These are phyloP conservation scores for Penicillium fuscoglaucum DNA, from an alignment of 2,329 filamentous ascomycete genomes.

Conservation along the genomic window DNA sequence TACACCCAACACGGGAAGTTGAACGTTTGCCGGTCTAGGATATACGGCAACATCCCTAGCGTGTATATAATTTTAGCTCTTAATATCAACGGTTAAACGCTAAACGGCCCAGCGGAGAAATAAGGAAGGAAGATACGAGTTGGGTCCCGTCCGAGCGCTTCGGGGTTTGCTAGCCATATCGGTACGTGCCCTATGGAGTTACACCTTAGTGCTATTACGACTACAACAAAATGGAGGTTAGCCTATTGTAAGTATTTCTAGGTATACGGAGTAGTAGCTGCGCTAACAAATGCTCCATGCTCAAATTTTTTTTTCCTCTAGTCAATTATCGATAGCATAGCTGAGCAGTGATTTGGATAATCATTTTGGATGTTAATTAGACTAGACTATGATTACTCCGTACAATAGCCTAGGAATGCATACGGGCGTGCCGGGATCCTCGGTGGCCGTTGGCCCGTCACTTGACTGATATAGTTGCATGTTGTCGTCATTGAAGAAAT, in stretches of 20 bases:
- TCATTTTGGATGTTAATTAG: neutral
- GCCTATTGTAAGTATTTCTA: neutral
- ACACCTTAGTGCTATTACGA: neutral
- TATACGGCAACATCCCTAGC: neutral
- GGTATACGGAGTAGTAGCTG: neutral
- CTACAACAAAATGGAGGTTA: neutral
- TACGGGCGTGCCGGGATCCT: neutral
- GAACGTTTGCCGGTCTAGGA: neutral
- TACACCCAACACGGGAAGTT: neutral
- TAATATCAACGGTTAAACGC: slow-evolving; percentile 1
- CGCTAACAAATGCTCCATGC: neutral
- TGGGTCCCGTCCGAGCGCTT: slow-evolving; percentile 8
- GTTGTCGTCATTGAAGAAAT: slow-evolving; percentile 6
- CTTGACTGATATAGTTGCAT: neutral
- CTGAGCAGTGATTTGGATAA: neutral
- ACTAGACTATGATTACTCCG: no score
- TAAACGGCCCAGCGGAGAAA: neutral
- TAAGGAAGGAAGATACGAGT: neutral
- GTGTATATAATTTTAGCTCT: neutral
- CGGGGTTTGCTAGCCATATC: neutral
- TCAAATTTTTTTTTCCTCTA: no score
- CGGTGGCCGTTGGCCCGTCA: slow-evolving; percentile 6
- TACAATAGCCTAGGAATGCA: neutral
- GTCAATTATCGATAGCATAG: neutral
- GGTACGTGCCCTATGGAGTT: neutral